Evolutionary conservation across 1,284 basidiomycete species (phyloP).

Genomic region (Trichosporon asahii): DNA sequence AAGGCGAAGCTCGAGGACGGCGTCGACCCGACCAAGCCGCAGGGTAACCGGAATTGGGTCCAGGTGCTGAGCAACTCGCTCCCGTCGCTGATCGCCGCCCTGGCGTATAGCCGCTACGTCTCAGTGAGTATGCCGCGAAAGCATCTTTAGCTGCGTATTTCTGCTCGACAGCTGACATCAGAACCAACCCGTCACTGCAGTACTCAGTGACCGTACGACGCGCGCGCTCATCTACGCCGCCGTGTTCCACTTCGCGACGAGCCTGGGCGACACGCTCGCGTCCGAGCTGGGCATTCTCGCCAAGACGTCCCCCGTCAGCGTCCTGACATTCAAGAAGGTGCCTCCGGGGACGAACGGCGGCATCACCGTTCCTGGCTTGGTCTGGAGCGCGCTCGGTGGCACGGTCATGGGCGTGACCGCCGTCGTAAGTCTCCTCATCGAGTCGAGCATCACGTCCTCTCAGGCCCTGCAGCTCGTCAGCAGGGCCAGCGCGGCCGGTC

Average conservation of each 20-base stretch:
- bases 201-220: conserved; percentile 14
- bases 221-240: conserved; percentile 23
- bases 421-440: conserved; percentile 60
- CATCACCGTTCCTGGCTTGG: conserved; percentile 69
- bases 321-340: conserved; percentile 68
- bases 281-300: conserved; percentile 72
- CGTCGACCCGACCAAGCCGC: conserved; percentile 61
- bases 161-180: conserved; percentile 28
- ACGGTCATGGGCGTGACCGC: conserved; percentile 64
- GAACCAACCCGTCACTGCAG: conserved; percentile 18
- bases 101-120: conserved; percentile 60
- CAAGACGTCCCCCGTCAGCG: conserved; percentile 62
- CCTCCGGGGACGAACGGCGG: conserved; percentile 92
- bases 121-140: conserved; percentile 29
- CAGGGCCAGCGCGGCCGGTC: conserved; percentile 56
- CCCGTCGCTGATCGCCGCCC: conserved; percentile 63
- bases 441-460: conserved; percentile 39
- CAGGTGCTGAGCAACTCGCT: conserved; percentile 77
- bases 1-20: conserved; percentile 79
- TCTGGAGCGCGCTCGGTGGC: conserved; percentile 72
- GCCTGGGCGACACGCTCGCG: conserved; percentile 41
- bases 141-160: not conserved
- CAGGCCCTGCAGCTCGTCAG: not conserved
- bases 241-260: conserved; percentile 31
- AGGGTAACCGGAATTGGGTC: conserved; percentile 64